Evolutionary conservation across 2,329 filamentous ascomycete species (phyloP), one percentile per base, ranked within the genome.

Genomic region (Biscogniauxia mediterranea): DNA sequence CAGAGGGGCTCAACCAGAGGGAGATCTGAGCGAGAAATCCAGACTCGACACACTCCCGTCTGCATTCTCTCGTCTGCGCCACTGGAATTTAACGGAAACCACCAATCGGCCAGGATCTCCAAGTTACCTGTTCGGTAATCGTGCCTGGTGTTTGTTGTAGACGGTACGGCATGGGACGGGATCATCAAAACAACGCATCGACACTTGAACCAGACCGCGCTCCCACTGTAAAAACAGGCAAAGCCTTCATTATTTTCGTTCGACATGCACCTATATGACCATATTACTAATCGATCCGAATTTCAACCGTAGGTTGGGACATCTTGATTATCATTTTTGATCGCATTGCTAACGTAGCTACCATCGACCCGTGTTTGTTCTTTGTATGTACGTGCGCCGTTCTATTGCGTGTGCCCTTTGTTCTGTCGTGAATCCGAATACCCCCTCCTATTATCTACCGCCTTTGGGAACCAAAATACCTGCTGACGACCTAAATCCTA

Each of bases 61-160:
- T 38, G 54, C 38, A 59, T 32, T 26, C 56, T 19, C 11, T 53
- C 19, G 50, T 55, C 46, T 25, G 42, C 38, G 19, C 56, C 26
- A 63, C 28, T 52, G 32, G 32, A 26, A 51, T 55, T 60, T 15
- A 15, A 60, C 55, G 56, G 55, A 57, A 57, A 52, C 53, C 38
- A 56, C 26, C 52, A 58, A 50, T 25, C 51, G 17, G 17, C 38
- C 32, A 56, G 8, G 26, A 21, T 15, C 55, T 56, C 17, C 4
- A 17, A n/a, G 8, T 52, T 49, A 25, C 49, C 55, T 60, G 55
- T 46, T n/a, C 13, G 38, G 38, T 19, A 54, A 63, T 59, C 38
- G 64, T 67, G 58, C 66, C 67, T 68, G 67, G 49, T 57, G 59
- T 66, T 66, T 57, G 61, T 25, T 38, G 54, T 59, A 13, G 28